These are phyloP conservation scores for Gymnopus androsaceus DNA, from an alignment of 1,284 basidiomycete genomes.

Conservation along the genomic window DNA sequence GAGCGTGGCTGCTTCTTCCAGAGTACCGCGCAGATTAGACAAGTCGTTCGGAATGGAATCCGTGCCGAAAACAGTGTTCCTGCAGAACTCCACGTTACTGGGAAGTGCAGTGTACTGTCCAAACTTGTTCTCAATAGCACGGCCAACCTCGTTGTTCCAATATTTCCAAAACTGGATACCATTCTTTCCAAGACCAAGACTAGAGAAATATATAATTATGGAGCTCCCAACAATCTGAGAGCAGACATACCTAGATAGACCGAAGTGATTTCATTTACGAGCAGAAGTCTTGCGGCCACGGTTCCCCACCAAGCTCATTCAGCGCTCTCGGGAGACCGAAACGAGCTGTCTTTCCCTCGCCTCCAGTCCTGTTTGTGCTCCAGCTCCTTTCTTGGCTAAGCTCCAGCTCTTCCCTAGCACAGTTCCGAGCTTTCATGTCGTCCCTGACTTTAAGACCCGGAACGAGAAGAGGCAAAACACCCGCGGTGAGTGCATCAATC, in stretches of 20 bases:
- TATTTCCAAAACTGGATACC: conserved; percentile 48
- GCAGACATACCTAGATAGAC: conserved; percentile 57
- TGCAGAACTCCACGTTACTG: conserved; percentile 41
- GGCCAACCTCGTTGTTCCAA: conserved; percentile 55
- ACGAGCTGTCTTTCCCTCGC: conserved; percentile 36
- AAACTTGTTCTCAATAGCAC: conserved; percentile 45
- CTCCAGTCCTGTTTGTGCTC: conserved; percentile 18
- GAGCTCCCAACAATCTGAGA: background rate
- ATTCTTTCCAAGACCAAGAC: conserved; percentile 66
- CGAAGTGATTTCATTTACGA: conserved; percentile 62
- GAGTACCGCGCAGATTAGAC: conserved; percentile 38
- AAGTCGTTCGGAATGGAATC: conserved; percentile 40
- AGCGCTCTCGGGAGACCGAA: conserved; percentile 36
- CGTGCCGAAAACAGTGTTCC: conserved; percentile 52
- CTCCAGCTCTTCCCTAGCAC: conserved; percentile 8
- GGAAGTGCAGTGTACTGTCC: conserved; percentile 41
- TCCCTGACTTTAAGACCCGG: conserved; percentile 62
- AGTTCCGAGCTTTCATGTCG: conserved; percentile 54
- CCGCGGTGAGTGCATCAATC: conserved; percentile 69
- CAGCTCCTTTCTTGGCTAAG: conserved; percentile 6
- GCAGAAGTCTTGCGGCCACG: conserved; percentile 43
- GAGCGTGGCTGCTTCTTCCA: conserved; percentile 42
- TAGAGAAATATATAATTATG: conserved; percentile 29
- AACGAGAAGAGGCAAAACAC: conserved; percentile 64
- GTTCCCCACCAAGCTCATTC: conserved; percentile 47